Conservation (phyloP, 2,329 filamentous ascomycete species). For the Aureobasidium melanogenum region DNA sequence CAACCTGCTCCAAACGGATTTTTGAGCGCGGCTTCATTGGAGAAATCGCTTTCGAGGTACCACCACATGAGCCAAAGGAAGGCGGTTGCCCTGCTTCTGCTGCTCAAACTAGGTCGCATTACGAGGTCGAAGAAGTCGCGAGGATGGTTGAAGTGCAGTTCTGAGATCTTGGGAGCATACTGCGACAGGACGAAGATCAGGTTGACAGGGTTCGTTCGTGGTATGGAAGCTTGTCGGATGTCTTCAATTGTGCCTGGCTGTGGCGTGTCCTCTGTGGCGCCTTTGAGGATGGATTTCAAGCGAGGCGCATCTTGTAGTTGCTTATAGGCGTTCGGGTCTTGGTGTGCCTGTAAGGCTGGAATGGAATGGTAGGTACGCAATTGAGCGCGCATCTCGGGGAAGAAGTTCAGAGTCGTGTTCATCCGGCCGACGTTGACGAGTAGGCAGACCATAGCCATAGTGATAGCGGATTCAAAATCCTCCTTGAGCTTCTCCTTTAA, state of each 20-base stretch:
- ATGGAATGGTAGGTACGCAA: conserved; percentile 97
- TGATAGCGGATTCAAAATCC: conserved; percentile 84
- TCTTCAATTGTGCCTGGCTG: conserved; percentile 78
- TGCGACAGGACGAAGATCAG: conserved; percentile 91
- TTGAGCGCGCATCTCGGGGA: conserved; percentile 97
- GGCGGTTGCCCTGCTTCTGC: conserved; percentile 70
- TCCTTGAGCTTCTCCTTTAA: conserved; percentile 91
- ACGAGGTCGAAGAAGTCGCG: conserved; percentile 94
- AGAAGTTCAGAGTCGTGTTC: conserved; percentile 99
- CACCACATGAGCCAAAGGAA: conserved; percentile 99
- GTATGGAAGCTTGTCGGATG: conserved; percentile 59
- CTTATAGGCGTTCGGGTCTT: conserved; percentile 94
- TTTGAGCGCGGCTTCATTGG: conserved; percentile 72
- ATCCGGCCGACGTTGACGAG: conserved; percentile 95
- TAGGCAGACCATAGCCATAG: conserved; percentile 98
- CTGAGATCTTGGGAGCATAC: conserved; percentile 82
- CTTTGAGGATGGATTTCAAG: conserved; percentile 94
- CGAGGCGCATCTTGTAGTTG: conserved; percentile 93
- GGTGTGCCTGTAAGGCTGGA: conserved; percentile 86
- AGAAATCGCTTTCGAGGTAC: conserved; percentile 94
- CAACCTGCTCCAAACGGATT: conserved; percentile 75
- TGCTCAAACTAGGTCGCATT: conserved; percentile 79
- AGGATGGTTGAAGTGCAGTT: conserved; percentile 76
- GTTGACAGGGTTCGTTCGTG: conserved; percentile 94
- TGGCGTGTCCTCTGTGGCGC: conserved; percentile 80